Evolutionary conservation across 2,329 filamentous ascomycete species (phyloP), one percentile per base, ranked within the genome.

Genomic region (Ceratocystis diversiconidia): DNA sequence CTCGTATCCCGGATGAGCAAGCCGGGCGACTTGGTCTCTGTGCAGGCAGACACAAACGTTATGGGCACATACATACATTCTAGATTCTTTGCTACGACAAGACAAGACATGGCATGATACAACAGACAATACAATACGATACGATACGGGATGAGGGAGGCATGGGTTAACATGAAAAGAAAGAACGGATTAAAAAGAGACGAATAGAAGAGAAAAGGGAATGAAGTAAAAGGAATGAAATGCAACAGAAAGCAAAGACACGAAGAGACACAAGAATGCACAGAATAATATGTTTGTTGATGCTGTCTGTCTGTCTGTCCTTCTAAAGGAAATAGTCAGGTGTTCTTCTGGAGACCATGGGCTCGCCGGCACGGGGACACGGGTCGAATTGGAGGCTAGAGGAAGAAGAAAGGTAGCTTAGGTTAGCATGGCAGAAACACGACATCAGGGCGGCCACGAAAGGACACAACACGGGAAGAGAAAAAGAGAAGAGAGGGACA

Each of bases 241-340:
- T 4, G 36, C 36, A 41, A 41, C 36, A 41, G 36, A 41, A 41
- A 12, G 36, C 36, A 41, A 41, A 41, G 36, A 41, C 10, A 41
- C 36, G 10, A 41, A 41, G 4, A 12, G 36, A 41, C 36, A 41
- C 10, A 5, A 41, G 46, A 22, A 63, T 52, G 61, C 36, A 63
- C 61, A 22, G 50, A 63, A 52, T 25, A 22, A 62, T 30, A 28
- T 44, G 36, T 41, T 41, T 41, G 36, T 41, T 41, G 7, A 62
- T 30, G 55, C 52, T 59, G 6, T 25, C 55, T 41, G 36, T 32
- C 32, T 30, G 22, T 41, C 22, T 55, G 36, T 66, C 17, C 12
- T 15, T 62, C 52, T 89, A 99, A 76, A 97, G 88, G 89, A 99
- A 99, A 82, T 99, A 99, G 77, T 99, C 92, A 66, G 92, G 92